Evolutionary conservation across 768 basidiomycete species (phyloP).

Genomic region (Leucocoprinus sp.): DNA sequence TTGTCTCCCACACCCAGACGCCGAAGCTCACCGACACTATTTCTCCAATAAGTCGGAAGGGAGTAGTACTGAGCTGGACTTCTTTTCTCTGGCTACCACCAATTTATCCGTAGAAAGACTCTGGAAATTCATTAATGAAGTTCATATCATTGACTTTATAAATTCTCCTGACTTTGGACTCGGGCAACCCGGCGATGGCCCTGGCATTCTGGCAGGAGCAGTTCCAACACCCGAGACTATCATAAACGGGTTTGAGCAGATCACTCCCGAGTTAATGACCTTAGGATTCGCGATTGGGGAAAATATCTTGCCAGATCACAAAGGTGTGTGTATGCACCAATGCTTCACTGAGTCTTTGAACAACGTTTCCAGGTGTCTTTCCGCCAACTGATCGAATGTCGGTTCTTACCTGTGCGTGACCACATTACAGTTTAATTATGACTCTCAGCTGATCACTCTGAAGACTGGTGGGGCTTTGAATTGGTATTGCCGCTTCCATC

Average conservation of each 20-base stretch:
- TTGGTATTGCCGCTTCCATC: slow-evolving; percentile 67
- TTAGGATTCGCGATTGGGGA: slow-evolving; percentile 70
- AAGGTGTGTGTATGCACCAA: slow-evolving; percentile 25
- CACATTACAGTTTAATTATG: background rate
- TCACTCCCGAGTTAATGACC: slow-evolving; percentile 73
- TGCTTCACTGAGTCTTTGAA: background rate
- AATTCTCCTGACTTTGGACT: slow-evolving; percentile 57
- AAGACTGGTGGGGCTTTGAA: slow-evolving; percentile 92
- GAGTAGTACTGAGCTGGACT: slow-evolving; percentile 5
- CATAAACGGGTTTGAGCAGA: slow-evolving; percentile 54
- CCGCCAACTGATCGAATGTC: slow-evolving; percentile 76
- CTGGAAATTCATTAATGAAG: slow-evolving; percentile 42
- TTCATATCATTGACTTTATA: slow-evolving; percentile 57
- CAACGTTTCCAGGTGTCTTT: slow-evolving; percentile 37
- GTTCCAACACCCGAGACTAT: slow-evolving; percentile 71
- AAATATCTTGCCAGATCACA: slow-evolving; percentile 58
- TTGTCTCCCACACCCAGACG: slow-evolving; percentile 57
- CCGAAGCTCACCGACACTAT: slow-evolving; percentile 50
- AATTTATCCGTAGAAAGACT: slow-evolving; percentile 42
- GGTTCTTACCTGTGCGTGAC: slow-evolving; percentile 62
- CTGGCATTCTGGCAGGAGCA: slow-evolving; percentile 65
- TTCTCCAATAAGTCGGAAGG: slow-evolving; percentile 33
- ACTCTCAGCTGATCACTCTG: slow-evolving; percentile 5
- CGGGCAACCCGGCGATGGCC: slow-evolving; percentile 61
- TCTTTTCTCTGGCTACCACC: slow-evolving; percentile 27